These are phyloP conservation scores for Plantago ovata DNA, from an alignment of 257 asterid species.

Conservation along the genomic window DNA sequence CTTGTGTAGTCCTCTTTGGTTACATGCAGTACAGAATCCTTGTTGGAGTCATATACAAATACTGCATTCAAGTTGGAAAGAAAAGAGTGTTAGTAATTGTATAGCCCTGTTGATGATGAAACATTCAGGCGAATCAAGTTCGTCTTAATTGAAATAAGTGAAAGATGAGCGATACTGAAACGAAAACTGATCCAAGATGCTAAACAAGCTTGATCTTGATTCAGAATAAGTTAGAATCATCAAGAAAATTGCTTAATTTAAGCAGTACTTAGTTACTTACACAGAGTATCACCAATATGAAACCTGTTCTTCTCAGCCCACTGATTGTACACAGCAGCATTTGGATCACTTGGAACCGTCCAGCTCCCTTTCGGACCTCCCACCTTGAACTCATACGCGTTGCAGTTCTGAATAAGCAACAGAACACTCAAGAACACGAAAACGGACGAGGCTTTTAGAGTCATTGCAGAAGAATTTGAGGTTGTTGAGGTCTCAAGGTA, in stretches of 20 bases:
- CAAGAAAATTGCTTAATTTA: too few relatives aligned
- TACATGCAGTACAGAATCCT: conserved; percentile 67
- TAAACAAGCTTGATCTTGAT: too few relatives aligned
- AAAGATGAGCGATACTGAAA: background rate
- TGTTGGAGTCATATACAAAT: conserved; percentile 45
- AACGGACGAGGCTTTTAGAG: conserved; percentile 18
- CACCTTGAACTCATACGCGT: conserved; percentile 42
- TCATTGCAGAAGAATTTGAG: conserved; percentile 26
- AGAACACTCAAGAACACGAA: conserved; percentile 26
- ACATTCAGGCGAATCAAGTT: background rate
- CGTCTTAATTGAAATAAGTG: background rate
- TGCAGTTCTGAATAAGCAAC: conserved; percentile 31
- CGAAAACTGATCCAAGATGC: background rate
- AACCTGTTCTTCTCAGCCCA: conserved; percentile 42
- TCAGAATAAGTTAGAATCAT: too few relatives aligned
- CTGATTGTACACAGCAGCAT: conserved; percentile 31
- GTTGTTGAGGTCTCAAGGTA: conserved; percentile 1
- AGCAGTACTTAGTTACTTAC: conserved; percentile 22
- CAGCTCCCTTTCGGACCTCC: conserved; percentile 48
- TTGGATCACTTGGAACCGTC: conserved; percentile 48
- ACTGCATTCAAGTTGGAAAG: conserved; percentile 37
- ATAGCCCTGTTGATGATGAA: background rate
- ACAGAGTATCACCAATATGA: conserved; percentile 32
- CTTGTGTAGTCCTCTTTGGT: conserved; percentile 48
- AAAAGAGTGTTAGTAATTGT: background rate